Evolutionary conservation across 2,329 filamentous ascomycete genomes (phyloP).

Genomic region (Ceratocystis smalleyi): DNA sequence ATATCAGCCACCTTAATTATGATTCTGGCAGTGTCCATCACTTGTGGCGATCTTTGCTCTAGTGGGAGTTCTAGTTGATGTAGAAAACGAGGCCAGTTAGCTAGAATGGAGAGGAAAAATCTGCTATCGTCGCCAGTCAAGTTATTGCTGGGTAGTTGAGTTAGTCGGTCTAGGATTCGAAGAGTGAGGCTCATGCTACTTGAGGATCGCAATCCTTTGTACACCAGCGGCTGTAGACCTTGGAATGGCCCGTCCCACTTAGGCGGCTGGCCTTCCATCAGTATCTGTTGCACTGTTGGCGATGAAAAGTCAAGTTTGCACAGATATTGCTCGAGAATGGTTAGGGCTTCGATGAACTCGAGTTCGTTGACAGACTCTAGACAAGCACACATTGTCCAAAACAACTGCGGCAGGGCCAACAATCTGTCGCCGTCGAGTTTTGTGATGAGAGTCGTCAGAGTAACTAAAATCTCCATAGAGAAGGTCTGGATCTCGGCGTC

Average conservation of each 20-base stretch:
- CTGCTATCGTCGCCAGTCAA: slow-evolving; percentile 71
- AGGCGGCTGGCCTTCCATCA: slow-evolving; percentile 64
- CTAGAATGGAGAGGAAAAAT: slow-evolving; percentile 70
- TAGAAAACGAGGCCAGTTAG: slow-evolving; percentile 79
- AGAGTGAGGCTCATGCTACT: slow-evolving; percentile 65
- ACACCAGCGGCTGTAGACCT: slow-evolving; percentile 69
- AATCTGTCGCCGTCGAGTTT: slow-evolving; percentile 68
- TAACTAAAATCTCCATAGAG: slow-evolving; percentile 94
- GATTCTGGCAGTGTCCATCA: slow-evolving; percentile 48
- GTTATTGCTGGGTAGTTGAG: slow-evolving; percentile 60
- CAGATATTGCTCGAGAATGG: slow-evolving; percentile 79
- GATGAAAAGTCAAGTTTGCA: slow-evolving; percentile 69
- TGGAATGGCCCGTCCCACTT: slow-evolving; percentile 85
- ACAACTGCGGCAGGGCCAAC: slow-evolving; percentile 81
- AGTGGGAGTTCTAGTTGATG: slow-evolving; percentile 54
- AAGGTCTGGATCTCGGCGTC: slow-evolving; percentile 91
- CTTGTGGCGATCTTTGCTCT: slow-evolving; percentile 34
- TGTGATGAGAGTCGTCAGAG: slow-evolving; percentile 76
- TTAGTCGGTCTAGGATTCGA: slow-evolving; percentile 60
- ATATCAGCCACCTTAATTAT: slow-evolving; percentile 58
- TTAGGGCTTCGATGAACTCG: slow-evolving; percentile 80
- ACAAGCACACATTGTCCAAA: slow-evolving; percentile 96
- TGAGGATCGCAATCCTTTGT: slow-evolving; percentile 84
- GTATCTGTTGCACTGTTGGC: slow-evolving; percentile 44
- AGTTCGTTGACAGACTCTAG: slow-evolving; percentile 92